Evolutionary conservation across 1,139 yeast species (phyloP).

Genomic region (Blastobotrys arbuscula): DNA sequence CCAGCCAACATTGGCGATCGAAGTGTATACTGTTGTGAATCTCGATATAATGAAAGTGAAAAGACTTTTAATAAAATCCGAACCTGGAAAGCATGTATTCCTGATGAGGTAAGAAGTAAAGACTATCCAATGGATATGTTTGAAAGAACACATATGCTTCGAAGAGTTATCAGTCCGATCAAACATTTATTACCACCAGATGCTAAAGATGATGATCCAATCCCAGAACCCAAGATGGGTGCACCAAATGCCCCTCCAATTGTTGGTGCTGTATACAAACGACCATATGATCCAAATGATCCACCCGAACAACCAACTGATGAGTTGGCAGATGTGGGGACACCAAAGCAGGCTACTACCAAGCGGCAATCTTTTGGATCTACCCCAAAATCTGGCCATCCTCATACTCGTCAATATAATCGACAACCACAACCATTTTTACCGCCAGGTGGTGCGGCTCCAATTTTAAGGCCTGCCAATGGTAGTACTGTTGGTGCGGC

Average conservation of each 20-base stretch:
- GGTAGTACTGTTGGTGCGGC: not conserved
- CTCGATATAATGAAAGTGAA: slow-evolving; percentile 85
- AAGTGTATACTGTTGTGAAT: slow-evolving; percentile 90
- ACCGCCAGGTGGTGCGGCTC: slow-evolving; percentile 9
- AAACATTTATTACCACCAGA: slow-evolving; percentile 67
- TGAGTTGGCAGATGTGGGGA: slow-evolving; percentile 21
- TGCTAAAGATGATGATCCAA: slow-evolving; percentile 64
- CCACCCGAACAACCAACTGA: slow-evolving; percentile 59
- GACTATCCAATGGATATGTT: slow-evolving; percentile 65
- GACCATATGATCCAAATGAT: slow-evolving; percentile 70
- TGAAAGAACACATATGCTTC: slow-evolving; percentile 44
- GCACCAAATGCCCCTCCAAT: slow-evolving; percentile 85
- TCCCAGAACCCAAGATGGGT: slow-evolving; percentile 80
- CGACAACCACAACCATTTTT: slow-evolving; percentile 11
- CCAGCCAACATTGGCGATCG: slow-evolving; percentile 61
- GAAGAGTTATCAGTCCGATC: slow-evolving; percentile 79
- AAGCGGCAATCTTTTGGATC: slow-evolving; percentile 10
- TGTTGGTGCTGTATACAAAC: slow-evolving; percentile 80
- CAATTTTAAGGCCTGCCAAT: not conserved
- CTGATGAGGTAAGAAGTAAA: slow-evolving; percentile 87
- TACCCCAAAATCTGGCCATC: slow-evolving; percentile 5
- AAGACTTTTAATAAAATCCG: slow-evolving; percentile 89
- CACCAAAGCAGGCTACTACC: slow-evolving; percentile 10
- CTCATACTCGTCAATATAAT: slow-evolving; percentile 5
- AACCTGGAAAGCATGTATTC: slow-evolving; percentile 98